phyloP scores from a whole-genome alignment of 176 grass and related monocot genomes.

The Cenchrus americanus region DNA sequence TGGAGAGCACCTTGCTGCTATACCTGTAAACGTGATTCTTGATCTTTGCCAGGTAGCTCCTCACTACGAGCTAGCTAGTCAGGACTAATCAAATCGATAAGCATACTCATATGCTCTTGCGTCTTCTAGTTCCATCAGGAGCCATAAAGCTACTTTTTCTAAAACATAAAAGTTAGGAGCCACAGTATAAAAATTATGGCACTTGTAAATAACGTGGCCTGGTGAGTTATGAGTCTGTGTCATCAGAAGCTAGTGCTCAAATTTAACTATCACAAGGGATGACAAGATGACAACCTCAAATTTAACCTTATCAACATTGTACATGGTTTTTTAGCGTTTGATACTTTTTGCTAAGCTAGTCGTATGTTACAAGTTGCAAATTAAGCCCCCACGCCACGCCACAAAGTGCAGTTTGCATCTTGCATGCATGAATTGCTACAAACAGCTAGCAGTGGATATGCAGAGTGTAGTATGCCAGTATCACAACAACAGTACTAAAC shows the following conservation, averaged over 20 bases:
- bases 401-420: background rate
- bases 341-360: background rate
- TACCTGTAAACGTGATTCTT: background rate
- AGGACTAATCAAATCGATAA: background rate
- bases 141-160: background rate
- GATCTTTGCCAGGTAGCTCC: background rate
- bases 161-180: no score
- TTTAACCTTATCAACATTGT: background rate
- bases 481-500: no score
- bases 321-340: background rate
- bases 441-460: no score
- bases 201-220: background rate
- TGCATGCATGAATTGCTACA: no score
- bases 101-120: background rate
- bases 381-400: background rate
- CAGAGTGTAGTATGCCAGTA: no score
- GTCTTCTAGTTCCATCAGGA: background rate
- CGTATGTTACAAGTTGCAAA: background rate
- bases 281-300: background rate
- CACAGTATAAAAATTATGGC: background rate
- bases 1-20: background rate
- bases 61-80: background rate
- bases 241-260: background rate
- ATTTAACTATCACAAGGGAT: background rate
- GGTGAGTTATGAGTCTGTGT: background rate